Base-by-base conservation (phyloP, 2,329 filamentous ascomycete genomes). In the Fusarium concolor region DNA sequence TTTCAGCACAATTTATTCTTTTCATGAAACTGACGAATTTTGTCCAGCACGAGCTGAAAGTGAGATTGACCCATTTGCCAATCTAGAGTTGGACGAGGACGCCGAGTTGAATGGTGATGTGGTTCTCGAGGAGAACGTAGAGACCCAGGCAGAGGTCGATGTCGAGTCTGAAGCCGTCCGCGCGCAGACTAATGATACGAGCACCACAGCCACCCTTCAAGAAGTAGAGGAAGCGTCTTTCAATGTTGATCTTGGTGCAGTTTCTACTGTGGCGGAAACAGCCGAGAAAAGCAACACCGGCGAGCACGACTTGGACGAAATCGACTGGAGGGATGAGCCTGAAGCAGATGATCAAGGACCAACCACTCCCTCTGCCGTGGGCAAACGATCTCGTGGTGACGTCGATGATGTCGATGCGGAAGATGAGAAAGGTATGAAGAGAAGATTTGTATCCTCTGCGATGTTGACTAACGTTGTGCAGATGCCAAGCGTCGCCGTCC, bases 401-500 rank as follows among this genome's bases (percentile, higher is more conserved):
- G 71, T 76, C 43, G 73, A 76, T 46, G 74, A 70, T 24, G 51
- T 62, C 45, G 77, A 76, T 56, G 68, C 70, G 57, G 78, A 77
- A 71, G 77, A 77, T 57, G 76, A 77, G 60, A 75, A 78, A 66
- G 76, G 76, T 78, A 75, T 24, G 55, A 18, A 10, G 9, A 24
- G 17, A 22, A 31, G n/a, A 33, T 15, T 6, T 12, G 26, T 18
- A n/a, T 14, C 10, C 10, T 10, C 29, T 18, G 20, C 12, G 17
- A 38, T 18, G 26, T 17, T 56, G 65, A 51, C 79, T 81, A 74
- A 83, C 70, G 53, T 65, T 15, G 61, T 65, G 38, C 71, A 79
- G 85, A 85, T 74, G 74, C 79, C 76, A 88, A 86, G 79, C 85
- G 85, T 71, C 82, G 81, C 74, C 84, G 85, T 58, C 81, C 77